Base-by-base conservation (phyloP, 805 yeast genomes). In the Metschnikowia similis region DNA sequence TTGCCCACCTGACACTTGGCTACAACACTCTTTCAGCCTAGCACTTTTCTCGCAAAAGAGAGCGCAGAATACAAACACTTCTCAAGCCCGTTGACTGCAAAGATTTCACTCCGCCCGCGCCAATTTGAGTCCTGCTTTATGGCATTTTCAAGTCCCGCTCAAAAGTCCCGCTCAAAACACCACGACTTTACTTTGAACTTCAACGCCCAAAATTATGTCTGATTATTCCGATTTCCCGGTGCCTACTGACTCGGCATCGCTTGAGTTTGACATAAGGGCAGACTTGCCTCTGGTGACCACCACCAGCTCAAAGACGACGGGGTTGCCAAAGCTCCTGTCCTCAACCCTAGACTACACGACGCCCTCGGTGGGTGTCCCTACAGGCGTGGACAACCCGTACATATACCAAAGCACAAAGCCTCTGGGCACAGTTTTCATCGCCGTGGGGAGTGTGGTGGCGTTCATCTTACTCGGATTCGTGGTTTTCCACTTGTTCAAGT, bases 391-490 rank as follows among this genome's bases (percentile, higher is more conserved):
- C 45, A 89, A 89, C 65, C 96, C 96, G 9, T 83, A 77, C 59
- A 72, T 89, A 16, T 66, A 77, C 56, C 66, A 70, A 41, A 66
- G 82, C 6, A 61, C 61, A 17, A 72, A 75, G 41, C 88, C 90
- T 1, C 75, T 80, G 42, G 96, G 96, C 1, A 85, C 94, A 0
- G 90, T 89, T 2, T 89, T 88, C 67, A 89, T 89, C 46, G 85
- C 87, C 0, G 85, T 88, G 39, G 96, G 95, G 1, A 72, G 85
- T 9, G 73, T 84, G 35, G 81, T 84, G 4, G 87, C 84, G 0
- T 82, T 81, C 35, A 68, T 86, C 4, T 65, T 83, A 17, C 53
- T 84, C 3, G 75, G 74, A 1, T 72, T 85, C 36, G 55, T 78
- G 9, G 55, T 74, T 11, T 83, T 85, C 78, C 80, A 84, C 56